Evolutionary conservation across 2,329 filamentous ascomycete genomes (phyloP), one percentile per base, ranked within the genome.

Genomic region (Ophioceras dolichostomum): DNA sequence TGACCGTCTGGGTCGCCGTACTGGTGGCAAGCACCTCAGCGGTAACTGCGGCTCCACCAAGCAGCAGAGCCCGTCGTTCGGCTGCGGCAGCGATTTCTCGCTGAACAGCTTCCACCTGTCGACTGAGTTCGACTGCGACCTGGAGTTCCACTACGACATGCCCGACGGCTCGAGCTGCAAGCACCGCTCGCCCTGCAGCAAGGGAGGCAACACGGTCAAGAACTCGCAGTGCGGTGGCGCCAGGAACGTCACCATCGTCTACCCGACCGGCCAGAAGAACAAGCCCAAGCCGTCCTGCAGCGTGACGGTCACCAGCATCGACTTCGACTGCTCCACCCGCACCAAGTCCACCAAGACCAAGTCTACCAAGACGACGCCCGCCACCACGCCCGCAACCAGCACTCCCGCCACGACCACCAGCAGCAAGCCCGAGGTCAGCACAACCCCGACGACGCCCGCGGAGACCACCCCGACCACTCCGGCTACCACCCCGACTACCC

Each of bases 141-240:
- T 96, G 38, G 78, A 89, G 59, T 86, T 94, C 65, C 73, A 84
- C 66, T 95, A 89, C 62, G 71, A 68, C 51, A 94, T 95, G 86
- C 71, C 76, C 2, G 84, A 89, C 56, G 83, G 83, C 48, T 79
- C 75, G 12, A 73, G 60, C 42, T 96, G 89, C 77, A 89, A 83
- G 65, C 82, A 93, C 50, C 76, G 74, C 44, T 65, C 73, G 46
- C 54, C 67, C 37, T 93, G 85, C 73, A 73, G 68, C 45, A 64
- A 69, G 39, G 64, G 68, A 13, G 84, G 84, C 50, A 79, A 76
- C 41, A 73, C 70, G 33, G 68, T 95, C 50, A 63, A 75, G 61
- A 95, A 95, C 73, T 75, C 67, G 43, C 86, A 95, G 70, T 96
- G 89, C 57, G 89, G 87, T 73, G 88, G 88, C 60, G 88, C 89